Conservation (phyloP, 768 basidiomycete species). For the Suillus americanus region DNA sequence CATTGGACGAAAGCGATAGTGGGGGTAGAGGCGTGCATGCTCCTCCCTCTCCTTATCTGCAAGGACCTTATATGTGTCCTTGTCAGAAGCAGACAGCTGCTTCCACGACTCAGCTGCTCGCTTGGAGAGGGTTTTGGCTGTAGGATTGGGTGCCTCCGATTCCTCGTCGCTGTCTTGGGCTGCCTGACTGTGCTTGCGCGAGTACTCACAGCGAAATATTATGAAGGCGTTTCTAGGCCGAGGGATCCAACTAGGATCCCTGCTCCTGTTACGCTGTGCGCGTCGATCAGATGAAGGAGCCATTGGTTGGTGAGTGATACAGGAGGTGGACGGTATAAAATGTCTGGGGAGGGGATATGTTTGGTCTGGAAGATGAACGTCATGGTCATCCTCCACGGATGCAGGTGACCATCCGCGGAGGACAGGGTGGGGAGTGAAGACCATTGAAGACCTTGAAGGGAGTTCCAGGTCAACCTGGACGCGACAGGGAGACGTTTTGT, state of each 20-base stretch:
- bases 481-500: neutral
- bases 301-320: constrained; percentile 10
- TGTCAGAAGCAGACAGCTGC: constrained; percentile 48
- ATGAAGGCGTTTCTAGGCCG: constrained; percentile 73
- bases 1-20: constrained; percentile 64
- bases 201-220: constrained; percentile 69
- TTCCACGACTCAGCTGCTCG: constrained; percentile 79
- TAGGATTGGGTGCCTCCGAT: constrained; percentile 15
- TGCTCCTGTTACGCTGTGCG: constrained; percentile 38
- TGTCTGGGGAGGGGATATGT: constrained; percentile 7
- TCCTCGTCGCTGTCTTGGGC: constrained; percentile 35
- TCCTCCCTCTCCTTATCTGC: constrained; percentile 57
- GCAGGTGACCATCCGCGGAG: constrained; percentile 30
- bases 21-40: constrained; percentile 56
- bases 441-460: constrained; percentile 22
- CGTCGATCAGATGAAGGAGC: constrained; percentile 41
- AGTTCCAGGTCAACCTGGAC: constrained; percentile 20
- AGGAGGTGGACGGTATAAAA: constrained; percentile 3
- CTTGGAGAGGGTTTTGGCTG: constrained; percentile 66
- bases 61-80: constrained; percentile 47
- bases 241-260: constrained; percentile 59
- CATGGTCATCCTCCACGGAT: constrained; percentile 25
- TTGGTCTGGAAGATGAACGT: constrained; percentile 24
- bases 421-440: constrained; percentile 13
- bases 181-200: constrained; percentile 42